phyloP scores from a whole-genome alignment of 306 rosid genomes.

The Abrus pulchellus region DNA sequence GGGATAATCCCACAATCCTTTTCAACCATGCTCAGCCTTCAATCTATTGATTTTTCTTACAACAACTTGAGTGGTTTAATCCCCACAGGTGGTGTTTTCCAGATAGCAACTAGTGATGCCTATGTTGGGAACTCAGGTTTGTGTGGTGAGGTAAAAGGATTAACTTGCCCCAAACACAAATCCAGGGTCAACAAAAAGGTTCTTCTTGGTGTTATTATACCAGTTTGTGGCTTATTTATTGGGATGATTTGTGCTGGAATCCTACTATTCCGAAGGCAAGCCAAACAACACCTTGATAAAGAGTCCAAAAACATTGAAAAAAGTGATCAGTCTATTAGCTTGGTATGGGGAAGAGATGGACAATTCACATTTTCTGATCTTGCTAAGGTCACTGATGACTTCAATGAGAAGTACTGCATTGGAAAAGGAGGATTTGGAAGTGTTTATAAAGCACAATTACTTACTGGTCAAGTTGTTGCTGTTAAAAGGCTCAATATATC shows the following conservation, averaged over 20 bases:
- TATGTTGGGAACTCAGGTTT: constrained; percentile 64
- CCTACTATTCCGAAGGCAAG: neutral
- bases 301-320: constrained; percentile 46
- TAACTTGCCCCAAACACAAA: constrained; percentile 47
- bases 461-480: constrained; percentile 62
- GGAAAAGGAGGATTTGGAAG: constrained; percentile 84
- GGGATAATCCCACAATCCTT: constrained; percentile 63
- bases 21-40: constrained; percentile 53
- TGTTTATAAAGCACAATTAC: constrained; percentile 64
- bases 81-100: constrained; percentile 57
- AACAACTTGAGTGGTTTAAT: constrained; percentile 67
- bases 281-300: constrained; percentile 39
- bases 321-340: constrained; percentile 5
- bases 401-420: constrained; percentile 65
- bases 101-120: constrained; percentile 50
- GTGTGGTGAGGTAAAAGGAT: constrained; percentile 61
- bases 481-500: constrained; percentile 62
- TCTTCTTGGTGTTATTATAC: constrained; percentile 60
- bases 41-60: constrained; percentile 66
- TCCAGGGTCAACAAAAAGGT: constrained; percentile 51
- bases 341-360: constrained; percentile 56
- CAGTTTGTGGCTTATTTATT: constrained; percentile 51
- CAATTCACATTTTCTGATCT: constrained; percentile 59
- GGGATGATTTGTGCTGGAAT: constrained; percentile 40
- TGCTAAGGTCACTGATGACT: constrained; percentile 66